A percentile compares a stretch with the other conserved stretches of the same genome.
phyloP scores from a whole-genome alignment of 2,329 filamentous ascomycete genomes.

The Colletotrichum sp. region DNA sequence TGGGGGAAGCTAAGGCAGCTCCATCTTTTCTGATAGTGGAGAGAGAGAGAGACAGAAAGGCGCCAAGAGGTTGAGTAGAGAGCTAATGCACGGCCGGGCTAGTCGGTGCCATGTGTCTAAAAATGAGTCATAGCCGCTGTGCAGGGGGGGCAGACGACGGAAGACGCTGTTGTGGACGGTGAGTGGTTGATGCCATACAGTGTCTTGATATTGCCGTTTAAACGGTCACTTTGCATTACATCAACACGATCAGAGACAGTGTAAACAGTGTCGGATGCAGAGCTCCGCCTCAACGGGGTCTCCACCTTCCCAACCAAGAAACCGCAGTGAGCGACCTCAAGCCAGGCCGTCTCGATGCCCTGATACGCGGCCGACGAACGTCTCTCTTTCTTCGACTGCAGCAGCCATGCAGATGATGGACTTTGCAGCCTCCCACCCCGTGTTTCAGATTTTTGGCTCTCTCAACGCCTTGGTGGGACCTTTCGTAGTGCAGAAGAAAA shows the following conservation, averaged over 20 bases:
- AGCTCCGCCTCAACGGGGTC: not conserved
- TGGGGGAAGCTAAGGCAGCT: not conserved
- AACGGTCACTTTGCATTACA: not conserved
- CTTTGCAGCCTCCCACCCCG: not conserved
- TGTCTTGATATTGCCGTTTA: not conserved
- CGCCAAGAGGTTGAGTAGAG: not conserved
- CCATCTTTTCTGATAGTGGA: not conserved
- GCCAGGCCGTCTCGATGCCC: not conserved
- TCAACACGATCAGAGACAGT: not conserved
- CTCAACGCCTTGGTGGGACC: constrained; percentile 8
- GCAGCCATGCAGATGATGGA: not conserved
- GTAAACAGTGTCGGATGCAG: not conserved
- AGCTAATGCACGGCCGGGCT: constrained; percentile 9
- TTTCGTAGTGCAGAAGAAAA: not conserved
- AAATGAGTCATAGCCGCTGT: constrained; percentile 36
- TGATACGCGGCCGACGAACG: not conserved
- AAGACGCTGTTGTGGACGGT: constrained; percentile 11
- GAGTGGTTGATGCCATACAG: constrained; percentile 3
- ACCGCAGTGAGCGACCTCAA: not conserved
- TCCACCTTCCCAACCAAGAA: not conserved
- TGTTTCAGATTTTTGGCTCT: constrained; percentile 2
- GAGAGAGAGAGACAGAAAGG: not conserved
- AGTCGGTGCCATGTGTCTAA: constrained; percentile 32
- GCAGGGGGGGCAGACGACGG: not conserved
- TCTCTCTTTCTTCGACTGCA: not conserved